phyloP scores from a whole-genome alignment of 2,329 filamentous ascomycete species.

The Neonectria magnoliae region DNA sequence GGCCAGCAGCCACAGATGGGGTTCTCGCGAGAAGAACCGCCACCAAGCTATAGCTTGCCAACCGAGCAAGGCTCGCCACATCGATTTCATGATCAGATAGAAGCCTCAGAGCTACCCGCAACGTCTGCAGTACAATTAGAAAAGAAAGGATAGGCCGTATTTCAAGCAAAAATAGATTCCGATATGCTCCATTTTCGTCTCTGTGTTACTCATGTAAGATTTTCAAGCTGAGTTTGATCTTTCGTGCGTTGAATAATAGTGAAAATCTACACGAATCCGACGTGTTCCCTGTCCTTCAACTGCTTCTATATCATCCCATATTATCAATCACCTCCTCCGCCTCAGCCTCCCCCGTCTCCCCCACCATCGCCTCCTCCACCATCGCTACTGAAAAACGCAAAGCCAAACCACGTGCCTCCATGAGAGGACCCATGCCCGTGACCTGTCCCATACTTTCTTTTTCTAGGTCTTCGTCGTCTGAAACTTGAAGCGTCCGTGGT shows the following conservation, averaged over 20 bases:
- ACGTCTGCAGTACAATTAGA: not conserved
- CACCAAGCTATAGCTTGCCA: constrained; percentile 1
- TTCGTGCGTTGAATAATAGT: no score
- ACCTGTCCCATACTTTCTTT: not conserved
- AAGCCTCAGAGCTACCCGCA: not conserved
- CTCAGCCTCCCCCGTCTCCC: not conserved
- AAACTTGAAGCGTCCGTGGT: constrained; percentile 11
- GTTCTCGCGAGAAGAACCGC: not conserved
- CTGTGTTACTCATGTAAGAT: no score
- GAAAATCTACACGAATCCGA: no score
- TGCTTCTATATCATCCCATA: not conserved
- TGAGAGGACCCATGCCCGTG: not conserved
- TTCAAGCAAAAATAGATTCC: no score
- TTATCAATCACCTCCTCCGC: constrained; percentile 1
- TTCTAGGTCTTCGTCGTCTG: constrained; percentile 1
- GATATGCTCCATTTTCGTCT: no score
- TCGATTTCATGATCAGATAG: not conserved
- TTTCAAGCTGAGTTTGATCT: no score
- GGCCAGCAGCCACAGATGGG: not conserved
- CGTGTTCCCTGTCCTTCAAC: not conserved
- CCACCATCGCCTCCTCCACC: not conserved
- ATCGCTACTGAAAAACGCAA: constrained; percentile 7
- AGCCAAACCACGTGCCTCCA: not conserved
- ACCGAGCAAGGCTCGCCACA: not conserved
- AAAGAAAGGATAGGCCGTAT: not conserved